Percentiles rank a stretch among this genome's conserved stretches.
Evolutionary conservation across 345 rosid species (phyloP).

Genomic region (Citrus cavaleriei): DNA sequence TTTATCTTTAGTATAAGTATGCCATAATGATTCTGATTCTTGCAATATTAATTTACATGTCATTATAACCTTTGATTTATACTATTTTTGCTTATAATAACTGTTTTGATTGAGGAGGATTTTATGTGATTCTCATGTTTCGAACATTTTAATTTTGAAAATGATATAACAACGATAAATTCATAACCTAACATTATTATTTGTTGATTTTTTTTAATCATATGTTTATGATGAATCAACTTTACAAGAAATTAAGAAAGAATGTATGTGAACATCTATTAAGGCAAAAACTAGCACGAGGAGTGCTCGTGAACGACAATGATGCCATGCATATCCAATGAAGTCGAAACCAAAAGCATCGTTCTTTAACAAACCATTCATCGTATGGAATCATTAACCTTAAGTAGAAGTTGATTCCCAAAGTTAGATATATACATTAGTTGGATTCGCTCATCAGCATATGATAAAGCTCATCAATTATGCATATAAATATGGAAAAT

Average conservation of each 20-base stretch:
- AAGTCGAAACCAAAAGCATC: conserved; percentile 16
- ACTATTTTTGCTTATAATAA: too few species aligned
- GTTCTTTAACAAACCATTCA: not conserved
- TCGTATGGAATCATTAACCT: not conserved
- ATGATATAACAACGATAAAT: not conserved
- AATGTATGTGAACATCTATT: conserved; percentile 10
- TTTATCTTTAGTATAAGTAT: not conserved
- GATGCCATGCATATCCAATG: not conserved
- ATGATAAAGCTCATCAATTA: not conserved
- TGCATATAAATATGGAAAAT: too few species aligned
- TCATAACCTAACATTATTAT: not conserved
- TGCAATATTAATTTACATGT: too few species aligned
- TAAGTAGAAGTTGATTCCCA: not conserved
- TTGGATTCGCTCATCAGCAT: not conserved
- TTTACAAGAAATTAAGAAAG: not conserved
- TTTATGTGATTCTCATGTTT: too few species aligned
- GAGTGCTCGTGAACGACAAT: conserved; percentile 15
- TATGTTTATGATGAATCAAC: not conserved
- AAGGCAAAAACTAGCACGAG: conserved; percentile 6
- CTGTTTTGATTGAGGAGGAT: too few species aligned
- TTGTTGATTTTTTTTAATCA: not conserved
- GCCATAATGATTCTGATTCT: not conserved
- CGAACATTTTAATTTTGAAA: too few species aligned
- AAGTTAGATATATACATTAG: not conserved
- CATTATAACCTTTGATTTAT: too few species aligned